These are phyloP conservation scores for Tolypocladium ovalisporum DNA, from an alignment of 2,329 filamentous ascomycete genomes.

Conservation along the genomic window DNA sequence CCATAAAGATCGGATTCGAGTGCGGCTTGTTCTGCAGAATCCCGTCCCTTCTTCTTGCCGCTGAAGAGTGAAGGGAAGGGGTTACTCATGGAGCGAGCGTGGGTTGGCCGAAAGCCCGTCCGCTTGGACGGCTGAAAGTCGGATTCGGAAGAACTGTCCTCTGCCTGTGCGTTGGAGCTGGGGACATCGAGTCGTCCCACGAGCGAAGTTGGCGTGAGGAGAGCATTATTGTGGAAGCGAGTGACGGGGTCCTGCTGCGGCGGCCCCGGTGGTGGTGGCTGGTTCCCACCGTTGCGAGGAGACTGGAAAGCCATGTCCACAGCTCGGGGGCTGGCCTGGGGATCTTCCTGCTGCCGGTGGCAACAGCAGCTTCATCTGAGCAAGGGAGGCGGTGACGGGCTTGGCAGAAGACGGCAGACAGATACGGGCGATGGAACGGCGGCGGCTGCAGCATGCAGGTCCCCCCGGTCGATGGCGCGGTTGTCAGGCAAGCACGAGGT, in stretches of 20 bases:
- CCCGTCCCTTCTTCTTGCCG: slow-evolving; percentile 42
- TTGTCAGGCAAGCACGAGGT: not conserved
- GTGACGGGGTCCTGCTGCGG: slow-evolving; percentile 21
- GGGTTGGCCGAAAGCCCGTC: slow-evolving; percentile 10
- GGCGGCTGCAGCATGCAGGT: not conserved
- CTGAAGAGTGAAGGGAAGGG: slow-evolving; percentile 66
- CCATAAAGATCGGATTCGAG: slow-evolving; percentile 17
- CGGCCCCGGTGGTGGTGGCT: slow-evolving; percentile 7
- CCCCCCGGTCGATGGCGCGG: not conserved
- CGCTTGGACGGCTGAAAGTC: slow-evolving; percentile 20
- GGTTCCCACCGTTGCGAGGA: slow-evolving; percentile 17
- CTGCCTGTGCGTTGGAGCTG: slow-evolving; percentile 17
- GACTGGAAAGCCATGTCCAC: slow-evolving; percentile 20
- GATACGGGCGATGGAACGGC: not conserved
- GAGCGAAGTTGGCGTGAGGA: slow-evolving; percentile 19
- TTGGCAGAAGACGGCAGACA: not conserved
- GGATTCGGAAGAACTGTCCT: slow-evolving; percentile 35
- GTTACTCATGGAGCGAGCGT: slow-evolving; percentile 60
- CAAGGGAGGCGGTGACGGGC: not conserved
- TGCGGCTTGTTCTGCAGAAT: slow-evolving; percentile 21
- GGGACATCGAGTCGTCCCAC: slow-evolving; percentile 15
- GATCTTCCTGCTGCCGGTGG: not conserved
- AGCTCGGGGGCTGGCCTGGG: not conserved
- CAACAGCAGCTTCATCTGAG: slow-evolving; percentile 1
- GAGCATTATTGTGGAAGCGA: slow-evolving; percentile 23